Evolutionary conservation across 805 yeast species (phyloP), one percentile per base, ranked within the genome.

Genomic region (Candida tammaniensis): DNA sequence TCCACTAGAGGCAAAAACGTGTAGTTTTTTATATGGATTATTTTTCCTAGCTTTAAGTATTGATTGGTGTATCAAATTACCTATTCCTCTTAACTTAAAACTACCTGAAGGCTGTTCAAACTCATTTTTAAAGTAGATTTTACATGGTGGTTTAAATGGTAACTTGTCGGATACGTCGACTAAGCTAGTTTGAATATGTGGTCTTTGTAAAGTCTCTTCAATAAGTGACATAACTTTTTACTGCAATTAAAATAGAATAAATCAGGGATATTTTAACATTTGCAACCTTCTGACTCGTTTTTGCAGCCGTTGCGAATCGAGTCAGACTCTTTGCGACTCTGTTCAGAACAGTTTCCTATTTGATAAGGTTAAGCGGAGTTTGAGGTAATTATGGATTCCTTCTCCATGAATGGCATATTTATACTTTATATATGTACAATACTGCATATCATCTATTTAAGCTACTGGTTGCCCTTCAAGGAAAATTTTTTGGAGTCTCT

Each of bases 31-130:
- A 16, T 15, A 64, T 54, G 42, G 44, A 6, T 25, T 27, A 18
- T 47, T 45, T 12, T 39, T 46, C 5, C 48, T 44, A 1, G 66
- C 63, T 12, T 46, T 44, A 1, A 45, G 47, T 0, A 69, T 52
- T 6, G 61, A 55, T 11, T 51, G 46, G 12, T 51, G 42, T 21
- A 76, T 64, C 34, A 74, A 55, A 39, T 72, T 51, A 4, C 81
- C 78, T 17, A 77, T 64, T 0, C 82, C 82, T 42, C 82, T 58
- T 20, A 76, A 57, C 49, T 76, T 76, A 55, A 76, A 76, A 37
- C 77, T 70, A 1, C 81, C 80, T 6, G 78, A 67, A 7, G 82
- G 81, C 46, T 77, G 82, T 25, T 70, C 66, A 31, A 60, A 64
- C 46, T 77, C 82, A 41, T 70, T 68, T 42, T 76, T 76, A 33